These are phyloP conservation scores for Aspergillus sclerotialis DNA, from an alignment of 2,329 filamentous ascomycete species.

Conservation along the genomic window DNA sequence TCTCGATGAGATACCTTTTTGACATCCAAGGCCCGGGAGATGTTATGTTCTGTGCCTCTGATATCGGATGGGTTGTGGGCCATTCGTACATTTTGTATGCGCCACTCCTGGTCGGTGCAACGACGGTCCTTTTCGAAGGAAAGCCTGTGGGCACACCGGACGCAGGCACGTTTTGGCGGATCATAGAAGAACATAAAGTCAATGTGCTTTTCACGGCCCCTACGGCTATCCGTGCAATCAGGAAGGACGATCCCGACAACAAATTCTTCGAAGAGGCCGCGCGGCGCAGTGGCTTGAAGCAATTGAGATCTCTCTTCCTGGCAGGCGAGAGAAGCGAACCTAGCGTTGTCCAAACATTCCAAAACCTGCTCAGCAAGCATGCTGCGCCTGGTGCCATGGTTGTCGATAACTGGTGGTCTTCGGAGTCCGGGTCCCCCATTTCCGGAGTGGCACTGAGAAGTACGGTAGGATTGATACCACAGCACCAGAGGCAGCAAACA, in stretches of 20 bases:
- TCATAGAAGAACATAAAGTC: slow-evolving; percentile 77
- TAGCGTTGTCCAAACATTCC: slow-evolving; percentile 73
- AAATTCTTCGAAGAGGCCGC: slow-evolving; percentile 58
- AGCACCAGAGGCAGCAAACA: slow-evolving; percentile 14
- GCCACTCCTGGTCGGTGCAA: slow-evolving; percentile 75
- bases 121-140: slow-evolving; percentile 87
- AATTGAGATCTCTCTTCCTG: slow-evolving; percentile 69
- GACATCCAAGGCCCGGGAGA: slow-evolving; percentile 76
- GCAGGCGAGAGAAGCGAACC: slow-evolving; percentile 88
- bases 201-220: slow-evolving; percentile 82
- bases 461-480: slow-evolving; percentile 48
- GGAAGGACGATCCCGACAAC: slow-evolving; percentile 75
- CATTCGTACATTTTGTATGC: slow-evolving; percentile 85
- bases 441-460: slow-evolving; percentile 60
- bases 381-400: slow-evolving; percentile 57
- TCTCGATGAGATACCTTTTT: slow-evolving; percentile 78
- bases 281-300: slow-evolving; percentile 61
- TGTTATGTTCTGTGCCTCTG: slow-evolving; percentile 71
- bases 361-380: slow-evolving; percentile 61
- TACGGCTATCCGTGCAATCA: slow-evolving; percentile 78
- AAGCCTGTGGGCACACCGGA: slow-evolving; percentile 87
- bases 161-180: slow-evolving; percentile 79
- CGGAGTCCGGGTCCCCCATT: slow-evolving; percentile 63
- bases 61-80: slow-evolving; percentile 90
- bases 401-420: slow-evolving; percentile 70